Percentiles rank a stretch among this genome's conserved stretches.
Evolutionary conservation across 306 rosid genomes (phyloP).

Genomic region (Vigna mungo): DNA sequence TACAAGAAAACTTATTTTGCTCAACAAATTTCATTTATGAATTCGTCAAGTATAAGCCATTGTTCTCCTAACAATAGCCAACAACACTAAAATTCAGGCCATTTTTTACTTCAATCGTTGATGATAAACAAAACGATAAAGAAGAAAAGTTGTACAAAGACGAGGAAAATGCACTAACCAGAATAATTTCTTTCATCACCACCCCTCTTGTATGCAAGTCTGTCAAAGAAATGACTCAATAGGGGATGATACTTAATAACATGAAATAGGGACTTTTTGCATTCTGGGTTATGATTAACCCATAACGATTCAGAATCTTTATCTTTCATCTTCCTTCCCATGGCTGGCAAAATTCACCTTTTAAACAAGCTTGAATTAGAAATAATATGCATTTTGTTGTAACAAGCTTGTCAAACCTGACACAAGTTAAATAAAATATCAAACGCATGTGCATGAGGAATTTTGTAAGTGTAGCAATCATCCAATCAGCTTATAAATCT

Average conservation of each 20-base stretch:
- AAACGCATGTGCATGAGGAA: neutral
- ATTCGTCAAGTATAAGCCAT: neutral
- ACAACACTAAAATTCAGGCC: neutral
- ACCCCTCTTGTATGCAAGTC: constrained; percentile 40
- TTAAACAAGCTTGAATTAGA: neutral
- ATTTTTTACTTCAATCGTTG: neutral
- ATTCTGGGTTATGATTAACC: constrained; percentile 44
- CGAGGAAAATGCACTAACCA: constrained; percentile 40
- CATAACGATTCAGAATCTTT: constrained; percentile 17
- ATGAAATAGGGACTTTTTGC: constrained; percentile 45
- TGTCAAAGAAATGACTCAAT: constrained; percentile 54
- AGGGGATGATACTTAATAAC: constrained; percentile 56
- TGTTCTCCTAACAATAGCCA: neutral
- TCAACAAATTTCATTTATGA: neutral
- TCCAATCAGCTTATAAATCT: neutral
- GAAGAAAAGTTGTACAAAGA: neutral
- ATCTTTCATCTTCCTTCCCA: constrained; percentile 47
- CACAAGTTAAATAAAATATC: constrained; percentile 8
- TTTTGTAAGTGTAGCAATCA: neutral
- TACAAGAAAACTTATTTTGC: neutral
- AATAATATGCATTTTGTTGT: constrained; percentile 20
- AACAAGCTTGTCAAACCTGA: constrained; percentile 41
- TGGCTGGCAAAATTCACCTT: constrained; percentile 40
- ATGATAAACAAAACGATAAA: neutral
- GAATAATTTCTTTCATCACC: constrained; percentile 1